phyloP scores from a whole-genome alignment of 2,329 filamentous ascomycete species.

The Fusarium sp. region DNA sequence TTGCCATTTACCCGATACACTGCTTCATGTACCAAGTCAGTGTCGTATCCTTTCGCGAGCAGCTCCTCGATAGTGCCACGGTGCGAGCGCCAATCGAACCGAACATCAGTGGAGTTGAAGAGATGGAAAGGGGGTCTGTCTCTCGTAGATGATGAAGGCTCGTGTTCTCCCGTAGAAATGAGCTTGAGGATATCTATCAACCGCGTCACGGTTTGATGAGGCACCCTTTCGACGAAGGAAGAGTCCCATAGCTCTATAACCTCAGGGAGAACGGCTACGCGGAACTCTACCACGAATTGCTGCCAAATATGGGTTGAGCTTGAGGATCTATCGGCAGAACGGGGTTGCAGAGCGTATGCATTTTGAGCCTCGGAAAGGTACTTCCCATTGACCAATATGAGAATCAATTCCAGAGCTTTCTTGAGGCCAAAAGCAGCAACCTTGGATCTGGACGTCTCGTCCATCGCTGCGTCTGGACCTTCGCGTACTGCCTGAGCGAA shows the following conservation, averaged over 20 bases:
- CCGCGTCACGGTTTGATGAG: constrained; percentile 80
- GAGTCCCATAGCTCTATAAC: constrained; percentile 88
- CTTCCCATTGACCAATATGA: constrained; percentile 81
- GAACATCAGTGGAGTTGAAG: constrained; percentile 59
- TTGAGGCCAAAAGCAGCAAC: constrained; percentile 74
- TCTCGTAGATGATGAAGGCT: constrained; percentile 71
- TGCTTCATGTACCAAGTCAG: constrained; percentile 80
- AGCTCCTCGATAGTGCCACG: constrained; percentile 53
- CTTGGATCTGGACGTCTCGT: constrained; percentile 62
- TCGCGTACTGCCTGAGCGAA: constrained; percentile 63
- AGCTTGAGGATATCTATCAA: constrained; percentile 86
- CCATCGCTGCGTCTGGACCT: constrained; percentile 57
- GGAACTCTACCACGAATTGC: constrained; percentile 89
- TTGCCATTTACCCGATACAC: constrained; percentile 85
- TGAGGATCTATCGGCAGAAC: constrained; percentile 57
- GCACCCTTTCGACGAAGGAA: constrained; percentile 82
- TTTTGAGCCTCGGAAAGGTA: constrained; percentile 82
- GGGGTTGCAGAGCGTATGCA: constrained; percentile 60
- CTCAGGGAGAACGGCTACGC: constrained; percentile 82
- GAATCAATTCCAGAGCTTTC: constrained; percentile 87
- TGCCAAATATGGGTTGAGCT: constrained; percentile 63
- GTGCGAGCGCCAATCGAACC: constrained; percentile 62
- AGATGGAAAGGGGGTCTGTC: constrained; percentile 65
- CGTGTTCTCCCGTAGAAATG: constrained; percentile 82
- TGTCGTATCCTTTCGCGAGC: constrained; percentile 56